Conservation (phyloP, 306 rosid genomes). For the Cucumis cinereus region DNA sequence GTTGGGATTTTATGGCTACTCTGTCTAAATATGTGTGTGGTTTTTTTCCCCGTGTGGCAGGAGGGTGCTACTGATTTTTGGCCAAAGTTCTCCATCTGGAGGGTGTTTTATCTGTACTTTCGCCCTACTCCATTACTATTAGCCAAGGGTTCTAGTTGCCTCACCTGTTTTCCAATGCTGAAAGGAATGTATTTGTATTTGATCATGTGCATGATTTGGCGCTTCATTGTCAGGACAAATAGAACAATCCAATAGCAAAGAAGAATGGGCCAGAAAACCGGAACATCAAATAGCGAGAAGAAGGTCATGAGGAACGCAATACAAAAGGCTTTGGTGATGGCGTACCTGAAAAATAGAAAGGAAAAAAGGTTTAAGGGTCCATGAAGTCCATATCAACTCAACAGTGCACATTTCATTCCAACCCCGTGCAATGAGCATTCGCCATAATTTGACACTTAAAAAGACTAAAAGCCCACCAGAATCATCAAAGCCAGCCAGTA, state of each 20-base stretch:
- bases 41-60: background rate
- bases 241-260: slow-evolving; percentile 51
- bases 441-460: background rate
- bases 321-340: slow-evolving; percentile 52
- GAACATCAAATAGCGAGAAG: slow-evolving; percentile 49
- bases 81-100: background rate
- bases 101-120: background rate
- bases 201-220: slow-evolving; percentile 63
- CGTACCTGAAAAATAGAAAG: slow-evolving; percentile 35
- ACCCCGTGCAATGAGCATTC: background rate
- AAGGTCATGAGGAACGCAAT: slow-evolving; percentile 54
- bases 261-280: slow-evolving; percentile 65
- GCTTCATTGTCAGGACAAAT: slow-evolving; percentile 62
- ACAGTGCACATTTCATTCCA: background rate
- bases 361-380: background rate
- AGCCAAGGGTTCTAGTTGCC: slow-evolving; percentile 4
- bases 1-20: background rate
- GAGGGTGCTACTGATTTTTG: no score
- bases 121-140: background rate
- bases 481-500: background rate
- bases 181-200: slow-evolving; percentile 56
- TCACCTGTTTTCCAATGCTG: slow-evolving; percentile 52
- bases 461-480: background rate
- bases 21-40: background rate
- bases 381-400: background rate